phyloP scores from a whole-genome alignment of 257 asterid species.

The Echites panduratus region DNA sequence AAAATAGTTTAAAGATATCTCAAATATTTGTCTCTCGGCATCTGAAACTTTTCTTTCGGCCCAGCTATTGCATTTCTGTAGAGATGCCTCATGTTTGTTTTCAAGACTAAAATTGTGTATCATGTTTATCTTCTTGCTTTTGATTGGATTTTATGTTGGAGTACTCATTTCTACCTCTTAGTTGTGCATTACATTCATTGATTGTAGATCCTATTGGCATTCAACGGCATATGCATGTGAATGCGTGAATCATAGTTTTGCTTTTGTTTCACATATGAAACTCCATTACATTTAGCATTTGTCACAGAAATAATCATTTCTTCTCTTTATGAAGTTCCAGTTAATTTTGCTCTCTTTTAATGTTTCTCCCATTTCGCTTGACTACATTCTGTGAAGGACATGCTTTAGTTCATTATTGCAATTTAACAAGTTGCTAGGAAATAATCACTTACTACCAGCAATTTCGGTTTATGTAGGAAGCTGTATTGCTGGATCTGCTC shows the following conservation, averaged over 20 bases:
- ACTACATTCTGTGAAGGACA: background rate
- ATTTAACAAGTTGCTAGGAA: no score
- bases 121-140: background rate
- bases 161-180: background rate
- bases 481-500: slow-evolving; percentile 28
- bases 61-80: background rate
- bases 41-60: background rate
- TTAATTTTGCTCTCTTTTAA: background rate
- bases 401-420: no score
- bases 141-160: background rate
- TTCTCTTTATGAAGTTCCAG: background rate
- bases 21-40: background rate
- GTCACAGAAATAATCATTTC: background rate
- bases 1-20: no score
- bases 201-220: background rate
- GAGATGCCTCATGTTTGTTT: background rate
- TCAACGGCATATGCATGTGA: background rate
- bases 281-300: background rate
- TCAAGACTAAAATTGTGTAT: background rate
- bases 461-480: slow-evolving; percentile 20
- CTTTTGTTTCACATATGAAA: background rate
- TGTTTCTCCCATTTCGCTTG: background rate
- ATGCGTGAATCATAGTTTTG: background rate
- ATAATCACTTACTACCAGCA: background rate
- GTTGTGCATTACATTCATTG: background rate